Evolutionary conservation across 257 asterid species (phyloP).

Genomic region (Knoxia roxburghii): DNA sequence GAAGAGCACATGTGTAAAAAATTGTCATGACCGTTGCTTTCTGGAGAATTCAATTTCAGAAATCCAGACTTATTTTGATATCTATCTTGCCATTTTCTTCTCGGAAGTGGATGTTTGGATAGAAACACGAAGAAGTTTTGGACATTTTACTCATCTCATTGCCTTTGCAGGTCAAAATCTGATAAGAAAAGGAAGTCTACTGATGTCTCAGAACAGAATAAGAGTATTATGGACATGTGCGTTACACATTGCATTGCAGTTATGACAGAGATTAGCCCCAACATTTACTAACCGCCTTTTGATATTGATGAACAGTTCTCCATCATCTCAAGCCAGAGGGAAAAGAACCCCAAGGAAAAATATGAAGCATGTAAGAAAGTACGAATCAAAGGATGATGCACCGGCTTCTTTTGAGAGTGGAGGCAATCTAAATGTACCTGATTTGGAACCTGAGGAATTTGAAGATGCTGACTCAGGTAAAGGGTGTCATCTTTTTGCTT

Average conservation of each 20-base stretch:
- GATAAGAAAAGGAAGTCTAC: slow-evolving; percentile 42
- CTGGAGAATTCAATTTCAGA: too few species aligned
- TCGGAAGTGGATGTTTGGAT: background rate
- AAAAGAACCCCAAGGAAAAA: slow-evolving; percentile 82
- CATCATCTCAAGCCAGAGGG: slow-evolving; percentile 58
- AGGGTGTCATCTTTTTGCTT: slow-evolving; percentile 11
- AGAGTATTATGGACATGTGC: slow-evolving; percentile 48
- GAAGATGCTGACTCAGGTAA: slow-evolving; percentile 54
- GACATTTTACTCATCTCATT: slow-evolving; percentile 2
- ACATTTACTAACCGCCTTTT: slow-evolving; percentile 20
- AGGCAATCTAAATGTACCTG: slow-evolving; percentile 31
- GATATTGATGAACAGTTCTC: slow-evolving; percentile 48
- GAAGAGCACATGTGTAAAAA: too few species aligned
- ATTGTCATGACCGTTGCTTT: too few species aligned
- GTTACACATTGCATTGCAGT: slow-evolving; percentile 25
- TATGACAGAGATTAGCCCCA: slow-evolving; percentile 13
- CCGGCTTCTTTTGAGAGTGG: slow-evolving; percentile 39
- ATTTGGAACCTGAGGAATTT: slow-evolving; percentile 32
- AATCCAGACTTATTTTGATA: too few species aligned
- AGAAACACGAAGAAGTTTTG: background rate
- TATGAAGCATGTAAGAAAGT: slow-evolving; percentile 37
- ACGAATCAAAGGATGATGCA: slow-evolving; percentile 27
- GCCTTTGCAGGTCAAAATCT: slow-evolving; percentile 49
- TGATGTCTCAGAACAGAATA: slow-evolving; percentile 41
- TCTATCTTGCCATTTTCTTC: background rate